Evolutionary conservation across 306 rosid genomes (phyloP), one percentile per base, ranked within the genome.

Genomic region (Sicyos baderoa): DNA sequence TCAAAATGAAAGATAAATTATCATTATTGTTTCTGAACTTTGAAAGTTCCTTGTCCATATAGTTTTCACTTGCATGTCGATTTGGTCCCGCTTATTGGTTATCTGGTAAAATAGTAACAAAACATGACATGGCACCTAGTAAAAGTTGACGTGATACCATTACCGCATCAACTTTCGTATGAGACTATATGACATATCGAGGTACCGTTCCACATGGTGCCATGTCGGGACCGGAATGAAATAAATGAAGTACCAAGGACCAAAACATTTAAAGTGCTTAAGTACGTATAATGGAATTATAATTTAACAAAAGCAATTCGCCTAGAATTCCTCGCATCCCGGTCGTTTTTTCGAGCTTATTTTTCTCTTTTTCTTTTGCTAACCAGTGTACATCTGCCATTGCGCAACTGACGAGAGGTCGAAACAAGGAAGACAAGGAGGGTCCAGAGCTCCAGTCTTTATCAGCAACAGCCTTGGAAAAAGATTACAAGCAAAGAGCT

Each of bases 401-500:
- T 53, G 85, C 90, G 68, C 99, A 94, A 75, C 83, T 86, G 55
- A 75, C 89, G 0, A 88, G 86, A 78, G 99, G 96, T 37, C 83
- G 86, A 86, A 94, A 69, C 86, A 90, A 80, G 87, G 97, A 94
- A 54, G 99, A 94, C 25, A 94, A 90, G 70, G 97, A 94, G 75
- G 86, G 90, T 75, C 73, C 91, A 6, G 95, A 84, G 79, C 81
- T 94, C 51, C 99, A 85, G 45, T 85, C 95, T 76, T 81, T 94
- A 66, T 90, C 91, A 23, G 92, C 81, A 73, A 74, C 81, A 72
- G 97, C 84, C 0, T 79, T 94, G 86, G 95, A 90, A 94, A 88
- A 89, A 78, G 95, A 90, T 64, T 90, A 86, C 87, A 94, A 82
- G 86, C 96, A 90, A 79, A 94, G 89, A 83, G 91, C 99, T 70